Evolutionary conservation across 345 rosid species (phyloP), one percentile per base, ranked within the genome.

Genomic region (Citrus inodora): DNA sequence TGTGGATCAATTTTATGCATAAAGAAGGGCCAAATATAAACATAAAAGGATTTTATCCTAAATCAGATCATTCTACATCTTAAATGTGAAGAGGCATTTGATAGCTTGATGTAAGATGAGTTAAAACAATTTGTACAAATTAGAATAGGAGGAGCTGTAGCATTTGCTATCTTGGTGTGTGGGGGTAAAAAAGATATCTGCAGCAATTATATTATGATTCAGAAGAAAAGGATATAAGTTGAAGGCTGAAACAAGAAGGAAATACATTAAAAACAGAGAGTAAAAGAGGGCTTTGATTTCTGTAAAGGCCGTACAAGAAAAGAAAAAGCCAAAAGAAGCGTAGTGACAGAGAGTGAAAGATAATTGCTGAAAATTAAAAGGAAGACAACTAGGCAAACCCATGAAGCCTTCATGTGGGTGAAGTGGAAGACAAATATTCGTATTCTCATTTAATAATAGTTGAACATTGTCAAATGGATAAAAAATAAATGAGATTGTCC

Each of bases 381-480:
- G 33, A 24, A 3, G 53, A 10, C 0, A 37, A 21, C 2, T 48
- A 56, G 24, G 65, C 62, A 33, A 55, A 78, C 35, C 28, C 32
- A 28, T 72, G 42, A 69, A 67, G 53, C 61, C 61, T 61, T 73
- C 30, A n/a, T 16, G 55, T 10, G 55, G 51, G 78, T 55, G 63
- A 22, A 42, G 19, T 56, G 76, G 60, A 79, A 62, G 58, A 79
- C 59, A 64, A 27, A 56, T 33, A 56, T 38, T 37, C 25, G 27
- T 13, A 55, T 70, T 51, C 5, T 11, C 48, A 46, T 46, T 4
- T 53, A 77, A 37, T 59, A 40, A 67, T 14, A 77, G 27, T 30
- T 16, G 27, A 77, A 40, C 61, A 79, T 79, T 19, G 25, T 27
- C 75, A 78, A 58, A 56, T 42, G 28, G 46, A 24, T 33, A 60